Percentiles rank a stretch among this genome's conserved stretches.
Conservation (phyloP, 495 filamentous ascomycete genomes). For the Clavariopsis aquatica region DNA sequence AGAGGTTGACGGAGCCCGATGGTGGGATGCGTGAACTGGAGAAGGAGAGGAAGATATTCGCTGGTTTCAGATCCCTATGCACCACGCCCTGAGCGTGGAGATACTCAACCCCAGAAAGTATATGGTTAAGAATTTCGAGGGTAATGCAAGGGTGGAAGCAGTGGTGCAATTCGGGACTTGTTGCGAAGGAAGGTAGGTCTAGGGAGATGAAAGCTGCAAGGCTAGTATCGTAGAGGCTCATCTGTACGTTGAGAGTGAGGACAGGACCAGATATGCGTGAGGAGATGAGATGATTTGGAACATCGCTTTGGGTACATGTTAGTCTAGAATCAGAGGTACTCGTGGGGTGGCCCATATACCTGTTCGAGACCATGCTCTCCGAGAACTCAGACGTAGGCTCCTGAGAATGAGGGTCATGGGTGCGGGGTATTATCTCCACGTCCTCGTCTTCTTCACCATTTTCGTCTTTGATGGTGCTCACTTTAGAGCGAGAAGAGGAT, state of each 20-base stretch:
- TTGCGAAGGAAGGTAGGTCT: slow-evolving; percentile 7
- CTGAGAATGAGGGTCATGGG: background rate
- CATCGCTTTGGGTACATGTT: slow-evolving; percentile 18
- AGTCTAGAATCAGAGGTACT: background rate
- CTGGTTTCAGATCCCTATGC: slow-evolving; percentile 54
- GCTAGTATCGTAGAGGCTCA: slow-evolving; percentile 49
- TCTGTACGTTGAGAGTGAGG: slow-evolving; percentile 47
- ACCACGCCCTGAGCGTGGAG: slow-evolving; percentile 45
- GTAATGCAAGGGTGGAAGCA: slow-evolving; percentile 48
- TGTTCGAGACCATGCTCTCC: slow-evolving; percentile 23
- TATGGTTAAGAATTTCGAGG: slow-evolving; percentile 41
- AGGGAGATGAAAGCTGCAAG: slow-evolving; percentile 44
- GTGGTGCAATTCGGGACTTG: slow-evolving; percentile 34
- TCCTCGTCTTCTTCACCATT: slow-evolving; percentile 30
- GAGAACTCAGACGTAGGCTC: slow-evolving; percentile 8
- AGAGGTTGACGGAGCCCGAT: slow-evolving; percentile 42
- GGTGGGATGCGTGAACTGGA: slow-evolving; percentile 19
- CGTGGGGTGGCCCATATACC: background rate
- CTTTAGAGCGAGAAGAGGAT: slow-evolving; percentile 15
- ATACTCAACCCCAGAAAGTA: slow-evolving; percentile 46
- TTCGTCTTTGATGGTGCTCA: slow-evolving; percentile 11
- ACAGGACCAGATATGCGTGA: slow-evolving; percentile 8
- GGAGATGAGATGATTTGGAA: slow-evolving; percentile 10
- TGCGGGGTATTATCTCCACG: slow-evolving; percentile 30
- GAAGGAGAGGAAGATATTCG: slow-evolving; percentile 50